Evolutionary conservation across 2,329 filamentous ascomycete species (phyloP).

Genomic region (Hypomyces perniciosus): DNA sequence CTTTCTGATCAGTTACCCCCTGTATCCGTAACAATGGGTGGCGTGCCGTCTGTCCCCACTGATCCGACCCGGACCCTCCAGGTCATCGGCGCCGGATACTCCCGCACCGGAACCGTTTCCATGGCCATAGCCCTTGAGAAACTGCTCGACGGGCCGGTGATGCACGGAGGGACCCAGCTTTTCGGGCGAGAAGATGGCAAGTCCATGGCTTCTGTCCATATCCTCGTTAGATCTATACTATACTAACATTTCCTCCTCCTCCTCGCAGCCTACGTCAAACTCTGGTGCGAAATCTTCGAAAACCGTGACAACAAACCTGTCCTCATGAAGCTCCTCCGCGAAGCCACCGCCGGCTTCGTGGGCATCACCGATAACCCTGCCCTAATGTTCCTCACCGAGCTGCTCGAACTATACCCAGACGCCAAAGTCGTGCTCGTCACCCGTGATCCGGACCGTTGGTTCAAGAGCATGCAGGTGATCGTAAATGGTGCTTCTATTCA

Average conservation of each 20-base stretch:
- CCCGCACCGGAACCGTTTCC: slow-evolving; percentile 34
- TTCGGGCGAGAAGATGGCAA: slow-evolving; percentile 30
- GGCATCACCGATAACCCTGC: slow-evolving; percentile 41
- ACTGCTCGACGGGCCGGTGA: slow-evolving; percentile 41
- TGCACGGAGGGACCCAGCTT: slow-evolving; percentile 41
- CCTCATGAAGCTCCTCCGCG: slow-evolving; percentile 27
- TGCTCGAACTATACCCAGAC: slow-evolving; percentile 43
- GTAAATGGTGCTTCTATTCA: not conserved
- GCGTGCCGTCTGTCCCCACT: slow-evolving; percentile 25
- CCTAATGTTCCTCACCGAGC: slow-evolving; percentile 36
- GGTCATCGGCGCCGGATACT: slow-evolving; percentile 38
- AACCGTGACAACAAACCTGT: slow-evolving; percentile 17
- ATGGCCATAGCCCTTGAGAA: slow-evolving; percentile 42
- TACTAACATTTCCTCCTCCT: not conserved
- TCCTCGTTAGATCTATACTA: too few relatives aligned
- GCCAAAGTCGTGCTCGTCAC: slow-evolving; percentile 40
- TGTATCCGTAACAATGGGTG: slow-evolving; percentile 18
- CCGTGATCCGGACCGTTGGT: slow-evolving; percentile 32
- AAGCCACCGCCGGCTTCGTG: slow-evolving; percentile 36
- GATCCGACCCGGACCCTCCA: slow-evolving; percentile 28
- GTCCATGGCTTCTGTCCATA: not conserved
- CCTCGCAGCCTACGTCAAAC: slow-evolving; percentile 12
- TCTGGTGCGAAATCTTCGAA: slow-evolving; percentile 10
- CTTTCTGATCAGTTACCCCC: not conserved
- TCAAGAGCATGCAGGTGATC: slow-evolving; percentile 23